Evolutionary conservation across 345 rosid genomes (phyloP).

Genomic region (Populus deltoides): DNA sequence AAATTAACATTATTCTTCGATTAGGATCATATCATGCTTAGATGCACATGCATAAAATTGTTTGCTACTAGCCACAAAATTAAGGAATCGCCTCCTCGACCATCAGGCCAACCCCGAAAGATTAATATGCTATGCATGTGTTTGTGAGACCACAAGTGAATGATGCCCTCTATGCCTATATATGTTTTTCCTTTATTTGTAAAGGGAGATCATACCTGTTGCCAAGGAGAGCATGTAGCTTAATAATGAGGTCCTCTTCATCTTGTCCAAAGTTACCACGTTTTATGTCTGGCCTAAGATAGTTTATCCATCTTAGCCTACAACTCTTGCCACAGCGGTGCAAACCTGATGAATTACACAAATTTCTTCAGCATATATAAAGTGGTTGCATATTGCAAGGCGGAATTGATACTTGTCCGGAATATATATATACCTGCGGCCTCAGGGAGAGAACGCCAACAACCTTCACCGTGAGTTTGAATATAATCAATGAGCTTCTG

Average conservation of each 20-base stretch:
- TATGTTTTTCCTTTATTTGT: background rate
- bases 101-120: background rate
- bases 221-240: slow-evolving; percentile 59
- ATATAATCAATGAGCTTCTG: slow-evolving; percentile 35
- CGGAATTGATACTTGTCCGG: too few species aligned
- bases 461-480: slow-evolving; percentile 40
- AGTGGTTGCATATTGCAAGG: background rate
- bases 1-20: background rate
- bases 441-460: slow-evolving; percentile 41
- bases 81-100: background rate
- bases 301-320: slow-evolving; percentile 62
- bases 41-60: background rate
- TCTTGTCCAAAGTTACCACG: slow-evolving; percentile 47
- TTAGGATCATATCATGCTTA: background rate
- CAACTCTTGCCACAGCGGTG: slow-evolving; percentile 69
- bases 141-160: background rate
- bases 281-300: slow-evolving; percentile 52
- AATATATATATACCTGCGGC: slow-evolving; percentile 28
- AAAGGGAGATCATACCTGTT: slow-evolving; percentile 35
- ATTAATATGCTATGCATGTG: background rate
- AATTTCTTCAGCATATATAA: background rate
- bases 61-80: background rate
- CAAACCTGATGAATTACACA: slow-evolving; percentile 33
- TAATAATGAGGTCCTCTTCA: slow-evolving; percentile 57
- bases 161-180: background rate